phyloP scores from a whole-genome alignment of 2,329 filamentous ascomycete genomes.

The Colletotrichum euphorbiae region DNA sequence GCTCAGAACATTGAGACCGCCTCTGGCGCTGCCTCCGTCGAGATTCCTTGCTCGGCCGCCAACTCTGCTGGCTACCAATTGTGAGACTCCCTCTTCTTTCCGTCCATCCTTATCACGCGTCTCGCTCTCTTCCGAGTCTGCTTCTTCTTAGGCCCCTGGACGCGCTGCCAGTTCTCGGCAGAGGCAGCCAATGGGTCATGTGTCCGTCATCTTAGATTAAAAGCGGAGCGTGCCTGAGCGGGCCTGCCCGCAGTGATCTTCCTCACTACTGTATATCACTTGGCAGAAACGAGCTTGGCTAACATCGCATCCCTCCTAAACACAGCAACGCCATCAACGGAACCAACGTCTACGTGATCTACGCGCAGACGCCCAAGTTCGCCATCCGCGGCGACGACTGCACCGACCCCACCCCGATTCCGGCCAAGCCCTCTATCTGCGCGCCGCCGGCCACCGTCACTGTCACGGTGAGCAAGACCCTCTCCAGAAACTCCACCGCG shows the following conservation, averaged over 20 bases:
- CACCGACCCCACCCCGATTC: constrained; percentile 41
- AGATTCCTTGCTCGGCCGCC: constrained; percentile 52
- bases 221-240: constrained; percentile 7
- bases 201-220: constrained; percentile 14
- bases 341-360: constrained; percentile 58
- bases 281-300: background rate
- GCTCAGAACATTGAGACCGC: constrained; percentile 50
- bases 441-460: constrained; percentile 44
- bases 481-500: constrained; percentile 37
- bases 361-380: constrained; percentile 55
- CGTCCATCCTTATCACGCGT: constrained; percentile 31
- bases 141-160: constrained; percentile 13
- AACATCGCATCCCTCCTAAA: background rate
- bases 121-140: background rate
- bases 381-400: constrained; percentile 48
- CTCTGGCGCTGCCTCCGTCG: constrained; percentile 48
- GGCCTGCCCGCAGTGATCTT: background rate
- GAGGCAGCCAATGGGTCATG: constrained; percentile 10
- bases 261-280: background rate
- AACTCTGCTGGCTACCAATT: constrained; percentile 55
- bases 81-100: constrained; percentile 11
- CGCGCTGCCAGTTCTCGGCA: background rate
- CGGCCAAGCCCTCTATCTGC: constrained; percentile 43
- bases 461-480: constrained; percentile 42
- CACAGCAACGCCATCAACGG: constrained; percentile 56